A percentile compares a stretch with the other conserved stretches of the same genome.
Conservation (phyloP, 768 basidiomycete species). For the Mycena galericulata region DNA sequence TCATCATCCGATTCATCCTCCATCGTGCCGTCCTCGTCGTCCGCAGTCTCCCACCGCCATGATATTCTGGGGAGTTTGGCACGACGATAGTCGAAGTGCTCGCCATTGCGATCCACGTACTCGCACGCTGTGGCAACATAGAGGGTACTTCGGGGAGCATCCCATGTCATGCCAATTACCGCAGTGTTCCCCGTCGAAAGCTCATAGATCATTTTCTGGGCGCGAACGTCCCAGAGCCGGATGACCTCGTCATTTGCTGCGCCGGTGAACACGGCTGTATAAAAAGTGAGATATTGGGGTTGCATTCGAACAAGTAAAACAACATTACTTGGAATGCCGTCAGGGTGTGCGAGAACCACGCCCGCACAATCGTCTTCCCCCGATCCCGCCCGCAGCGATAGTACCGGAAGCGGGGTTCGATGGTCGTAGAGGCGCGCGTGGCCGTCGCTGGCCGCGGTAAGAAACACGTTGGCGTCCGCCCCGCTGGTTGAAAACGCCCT, state of each 20-base stretch:
- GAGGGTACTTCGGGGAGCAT: conserved; percentile 34
- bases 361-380: conserved; percentile 36
- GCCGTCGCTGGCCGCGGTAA: conserved; percentile 52
- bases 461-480: conserved; percentile 50
- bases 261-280: conserved; percentile 43
- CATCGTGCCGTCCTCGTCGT: neutral
- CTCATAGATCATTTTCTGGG: conserved; percentile 47
- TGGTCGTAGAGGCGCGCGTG: conserved; percentile 53
- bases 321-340: conserved; percentile 51
- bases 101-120: conserved; percentile 42
- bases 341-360: conserved; percentile 48
- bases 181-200: conserved; percentile 52
- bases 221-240: conserved; percentile 52
- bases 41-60: neutral
- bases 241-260: conserved; percentile 42
- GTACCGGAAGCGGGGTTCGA: conserved; percentile 48
- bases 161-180: conserved; percentile 47
- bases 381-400: conserved; percentile 44
- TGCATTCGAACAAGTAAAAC: neutral
- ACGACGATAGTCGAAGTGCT: conserved; percentile 40
- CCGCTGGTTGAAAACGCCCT: conserved; percentile 48
- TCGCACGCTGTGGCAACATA: conserved; percentile 48
- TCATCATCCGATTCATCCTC: conserved; percentile 8
- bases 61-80: conserved; percentile 30
- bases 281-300: too few relatives aligned